Evolutionary conservation across 371 early-diverging fungal species (phyloP), one percentile per base, ranked within the genome.

Genomic region (Mucor racemosus): DNA sequence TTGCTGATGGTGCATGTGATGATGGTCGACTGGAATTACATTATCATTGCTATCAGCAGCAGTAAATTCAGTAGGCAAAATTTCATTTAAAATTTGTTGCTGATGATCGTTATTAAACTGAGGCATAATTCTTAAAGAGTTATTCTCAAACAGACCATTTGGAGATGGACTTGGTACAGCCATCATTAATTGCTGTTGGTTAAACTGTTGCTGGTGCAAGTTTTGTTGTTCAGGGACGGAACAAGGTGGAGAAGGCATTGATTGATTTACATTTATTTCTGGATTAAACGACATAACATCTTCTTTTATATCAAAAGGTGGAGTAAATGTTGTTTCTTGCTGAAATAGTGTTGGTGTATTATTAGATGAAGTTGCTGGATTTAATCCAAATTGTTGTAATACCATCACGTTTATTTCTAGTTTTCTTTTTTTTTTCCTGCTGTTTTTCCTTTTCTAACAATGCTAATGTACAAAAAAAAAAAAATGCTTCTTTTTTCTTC

Each of bases 201-300:
- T 53, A 44, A n/a, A 35, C n/a, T 58, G 57, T n/a, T 61, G 58
- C 19, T 64, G 65, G 4, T 50, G 50, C 50, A 50, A 7, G 9
- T 50, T 50, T 21, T 50, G 50, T 21, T 50, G 50, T 10, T 64
- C 65, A 36, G 65, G 65, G 4, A 64, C 57, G 17, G 65, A 64
- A 26, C 65, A 64, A 38, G 65, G 65, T 38, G 65, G 65, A 10
- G 65, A 64, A 34, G 65, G 65, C 57, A 64, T 64, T 8, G 58
- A 44, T 4, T 17, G 39, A 33, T 55, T 55, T 5, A n/a, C 17
- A 35, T 31, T 15, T 9, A 15, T 33, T 0, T 34, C 55, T 55
- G 34, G 55, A 35, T 55, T 55, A 35, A 55, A 55, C 14, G 55
- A 55, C 55, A 31, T 31, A 33, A 50, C 50, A 50, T 50, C 50